These are phyloP conservation scores for Pestalotiopsis sp. DNA, from an alignment of 2,329 filamentous ascomycete species.

Conservation along the genomic window DNA sequence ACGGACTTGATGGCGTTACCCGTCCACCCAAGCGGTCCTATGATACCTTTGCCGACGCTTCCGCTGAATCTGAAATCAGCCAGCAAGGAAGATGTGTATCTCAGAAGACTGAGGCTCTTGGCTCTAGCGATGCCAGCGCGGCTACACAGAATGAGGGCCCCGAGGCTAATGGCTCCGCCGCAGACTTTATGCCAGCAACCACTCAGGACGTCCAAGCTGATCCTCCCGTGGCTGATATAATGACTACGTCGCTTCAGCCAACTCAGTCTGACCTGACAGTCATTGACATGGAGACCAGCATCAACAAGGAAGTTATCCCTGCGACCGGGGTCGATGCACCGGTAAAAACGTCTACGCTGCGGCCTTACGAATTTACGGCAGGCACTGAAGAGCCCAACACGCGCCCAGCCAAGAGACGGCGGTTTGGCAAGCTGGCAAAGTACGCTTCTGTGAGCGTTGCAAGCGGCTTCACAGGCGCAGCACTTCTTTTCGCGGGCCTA, in stretches of 20 bases:
- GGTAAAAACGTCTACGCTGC: too few relatives aligned
- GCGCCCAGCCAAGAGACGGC: conserved; percentile 31
- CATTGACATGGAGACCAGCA: background rate
- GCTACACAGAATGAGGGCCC: background rate
- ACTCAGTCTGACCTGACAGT: background rate
- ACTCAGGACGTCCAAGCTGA: too few relatives aligned
- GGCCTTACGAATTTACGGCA: background rate
- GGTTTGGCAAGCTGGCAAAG: conserved; percentile 29
- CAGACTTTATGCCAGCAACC: too few relatives aligned
- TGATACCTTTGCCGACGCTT: conserved; percentile 23
- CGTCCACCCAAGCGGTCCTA: conserved; percentile 25
- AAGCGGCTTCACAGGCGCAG: conserved; percentile 29
- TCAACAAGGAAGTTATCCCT: background rate
- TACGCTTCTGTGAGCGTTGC: conserved; percentile 21
- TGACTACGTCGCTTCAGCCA: background rate
- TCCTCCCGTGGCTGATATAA: too few relatives aligned
- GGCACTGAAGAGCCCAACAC: background rate
- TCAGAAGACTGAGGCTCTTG: background rate
- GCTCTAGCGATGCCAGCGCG: background rate
- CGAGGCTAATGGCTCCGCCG: background rate
- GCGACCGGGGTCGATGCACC: background rate
- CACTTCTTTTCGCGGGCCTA: conserved; percentile 22
- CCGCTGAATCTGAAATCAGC: conserved; percentile 4
- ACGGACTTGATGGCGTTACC: too few relatives aligned
- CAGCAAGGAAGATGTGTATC: too few relatives aligned